Base-by-base conservation (phyloP, 805 yeast genomes). In the Millerozyma miso region DNA sequence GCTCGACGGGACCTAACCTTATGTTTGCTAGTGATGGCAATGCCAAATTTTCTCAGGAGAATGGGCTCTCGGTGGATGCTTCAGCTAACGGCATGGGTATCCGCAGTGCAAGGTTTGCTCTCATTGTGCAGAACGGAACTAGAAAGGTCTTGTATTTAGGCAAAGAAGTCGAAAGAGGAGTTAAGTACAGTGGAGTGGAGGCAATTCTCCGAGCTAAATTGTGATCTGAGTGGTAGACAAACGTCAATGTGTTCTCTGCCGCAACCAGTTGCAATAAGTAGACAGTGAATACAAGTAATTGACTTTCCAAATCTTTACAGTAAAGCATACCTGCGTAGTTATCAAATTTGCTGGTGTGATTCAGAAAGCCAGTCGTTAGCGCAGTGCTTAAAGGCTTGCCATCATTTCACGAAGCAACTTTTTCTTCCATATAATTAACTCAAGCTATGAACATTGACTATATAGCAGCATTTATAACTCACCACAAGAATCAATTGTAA, bases 401-500 rank as follows among this genome's bases (percentile, higher is more conserved):
- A 15, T 7, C 34, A 32, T 13, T 15, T 13, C 34, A 32, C 7
- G 15, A 13, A 32, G 17, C 7, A 7, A 32, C n/a, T 32, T 13
- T 32, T 7, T 8, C 12, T 13, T 32, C 34, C 17, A 13, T 32
- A 15, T 7, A n/a, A 15, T 32, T 15, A 32, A n/a, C n/a, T 32
- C 34, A 32, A 32, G 34, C 34, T 32, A 36, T n/a, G 14, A 23
- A 7, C 6, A 6, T 36, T 13, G 13, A 29, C 37, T 38, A 39
- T 26, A 16, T 13, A 32, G 33, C 29, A 18, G 19, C 36, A 20
- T 38, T 65, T 67, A 67, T 57, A 77, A 58, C 65, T 76, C 79
- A 62, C 85, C 85, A 50, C 75, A 67, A 45, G 77, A 80, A 49
- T 76, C 86, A 60, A 86, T 76, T 67, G 74, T 71, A 62, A 86